A percentile compares a stretch with the other conserved stretches of the same genome.
These are phyloP conservation scores for Pythium aquatile DNA, from an alignment of 352 stramenopile species.

Conservation along the genomic window DNA sequence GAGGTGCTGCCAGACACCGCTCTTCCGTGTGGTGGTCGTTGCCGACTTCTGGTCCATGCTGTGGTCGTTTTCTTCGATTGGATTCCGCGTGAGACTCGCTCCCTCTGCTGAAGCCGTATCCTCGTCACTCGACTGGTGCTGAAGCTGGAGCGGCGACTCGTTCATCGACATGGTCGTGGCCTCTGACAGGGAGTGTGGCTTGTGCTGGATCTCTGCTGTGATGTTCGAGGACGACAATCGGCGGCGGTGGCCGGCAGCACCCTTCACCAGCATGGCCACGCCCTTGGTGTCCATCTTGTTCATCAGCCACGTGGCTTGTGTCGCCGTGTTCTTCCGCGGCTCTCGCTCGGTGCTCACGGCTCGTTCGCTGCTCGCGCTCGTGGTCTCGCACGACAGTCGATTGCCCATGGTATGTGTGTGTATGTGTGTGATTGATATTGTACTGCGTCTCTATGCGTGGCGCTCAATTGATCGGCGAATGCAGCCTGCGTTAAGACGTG, in stretches of 20 bases:
- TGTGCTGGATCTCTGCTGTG: conserved; percentile 20
- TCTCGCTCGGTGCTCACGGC: neutral
- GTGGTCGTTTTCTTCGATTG: neutral
- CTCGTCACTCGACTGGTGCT: conserved; percentile 32
- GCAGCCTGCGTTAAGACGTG: neutral
- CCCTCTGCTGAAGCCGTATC: conserved; percentile 13
- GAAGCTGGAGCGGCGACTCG: conserved; percentile 1
- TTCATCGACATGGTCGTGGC: conserved; percentile 42
- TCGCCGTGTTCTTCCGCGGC: neutral
- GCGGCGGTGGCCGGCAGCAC: neutral
- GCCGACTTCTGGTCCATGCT: neutral
- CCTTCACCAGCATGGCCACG: neutral
- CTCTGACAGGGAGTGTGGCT: conserved; percentile 54
- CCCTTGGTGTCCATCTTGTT: conserved; percentile 20
- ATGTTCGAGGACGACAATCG: conserved; percentile 12
- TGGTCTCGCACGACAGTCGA: neutral
- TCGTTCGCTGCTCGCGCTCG: neutral
- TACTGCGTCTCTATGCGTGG: too few relatives aligned
- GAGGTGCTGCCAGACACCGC: conserved; percentile 19
- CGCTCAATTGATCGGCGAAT: conserved; percentile 2
- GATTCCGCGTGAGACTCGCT: neutral
- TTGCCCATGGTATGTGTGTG: neutral
- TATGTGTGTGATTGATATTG: neutral
- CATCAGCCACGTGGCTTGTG: conserved; percentile 4
- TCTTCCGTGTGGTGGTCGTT: neutral